Evolutionary conservation across 2,329 filamentous ascomycete genomes (phyloP), one percentile per base, ranked within the genome.

Genomic region (Cytospora piceicola): DNA sequence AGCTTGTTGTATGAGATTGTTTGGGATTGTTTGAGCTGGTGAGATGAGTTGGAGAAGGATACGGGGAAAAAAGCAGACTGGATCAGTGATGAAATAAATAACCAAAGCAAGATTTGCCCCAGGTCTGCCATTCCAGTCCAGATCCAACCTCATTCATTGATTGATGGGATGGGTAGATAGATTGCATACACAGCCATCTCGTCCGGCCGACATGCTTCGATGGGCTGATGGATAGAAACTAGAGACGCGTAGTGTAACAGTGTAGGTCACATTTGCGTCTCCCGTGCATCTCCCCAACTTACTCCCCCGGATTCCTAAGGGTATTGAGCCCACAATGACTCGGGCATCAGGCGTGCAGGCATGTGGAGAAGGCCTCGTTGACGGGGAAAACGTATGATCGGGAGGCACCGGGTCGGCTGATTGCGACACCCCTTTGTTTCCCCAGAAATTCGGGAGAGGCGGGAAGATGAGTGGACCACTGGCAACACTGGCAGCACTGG

Each of bases 381-480:
- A 58, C 54, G 66, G 62, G 20, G 52, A 49, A 63, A 57, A 66
- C 66, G 59, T 68, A 68, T 46, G 66, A 68, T 68, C 66, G 66
- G 66, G 57, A 34, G 8, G n/a, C 60, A 42, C 66, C 66, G 66
- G 66, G 60, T 68, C 63, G 66, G 59, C 66, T 58, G 57, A 63
- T 42, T 56, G 66, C 56, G 34, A 36, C 27, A 29, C 11, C 39
- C 4, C 34, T 12, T 36, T 36, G 34, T 36, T 36, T 12, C 34
- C 34, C 34, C 34, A 36, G 34, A 36, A 36, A 36, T 14, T 36
- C 14, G 34, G 34, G 34, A 12, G 34, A 36, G 34, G 12, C 34
- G 34, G 34, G 34, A 36, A 36, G 12, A 36, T 14, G 11, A 36
- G 34, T 36, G 34, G 34, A 8, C 27, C 27, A 5, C 27, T 29